Percentiles rank a stretch among this genome's conserved stretches.
phyloP scores from a whole-genome alignment of 2,329 filamentous ascomycete genomes.

The Aspergillus sergii region DNA sequence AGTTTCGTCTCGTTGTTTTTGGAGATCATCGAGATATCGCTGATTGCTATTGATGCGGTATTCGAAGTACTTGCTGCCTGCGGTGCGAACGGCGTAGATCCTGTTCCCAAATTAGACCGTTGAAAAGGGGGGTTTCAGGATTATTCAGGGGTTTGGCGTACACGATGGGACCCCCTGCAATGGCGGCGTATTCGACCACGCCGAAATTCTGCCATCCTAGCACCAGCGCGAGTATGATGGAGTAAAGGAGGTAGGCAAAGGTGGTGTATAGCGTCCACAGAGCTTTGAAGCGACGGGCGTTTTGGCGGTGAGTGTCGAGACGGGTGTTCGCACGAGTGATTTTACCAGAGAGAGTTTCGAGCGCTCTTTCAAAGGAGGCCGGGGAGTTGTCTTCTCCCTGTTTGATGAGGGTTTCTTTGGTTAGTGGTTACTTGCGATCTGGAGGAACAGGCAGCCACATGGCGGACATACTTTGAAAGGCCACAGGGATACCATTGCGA shows the following conservation, averaged over 20 bases:
- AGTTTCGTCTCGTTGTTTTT: constrained; percentile 78
- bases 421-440: not conserved
- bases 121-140: not conserved
- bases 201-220: constrained; percentile 82
- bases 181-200: constrained; percentile 72
- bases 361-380: constrained; percentile 88
- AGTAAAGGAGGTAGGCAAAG: constrained; percentile 86
- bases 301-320: constrained; percentile 72
- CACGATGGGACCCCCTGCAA: constrained; percentile 78
- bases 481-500: constrained; percentile 78
- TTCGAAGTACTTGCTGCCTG: constrained; percentile 72
- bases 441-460: not conserved
- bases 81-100: constrained; percentile 75
- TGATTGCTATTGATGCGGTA: constrained; percentile 75
- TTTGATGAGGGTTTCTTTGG: constrained; percentile 6
- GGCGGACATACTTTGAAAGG: constrained; percentile 70
- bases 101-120: constrained; percentile 46
- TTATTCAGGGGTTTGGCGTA: constrained; percentile 46
- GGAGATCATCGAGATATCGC: constrained; percentile 70
- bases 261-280: constrained; percentile 88
- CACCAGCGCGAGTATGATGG: constrained; percentile 79
- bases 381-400: constrained; percentile 80
- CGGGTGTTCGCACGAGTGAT: constrained; percentile 74
- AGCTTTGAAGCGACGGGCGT: constrained; percentile 76
- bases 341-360: constrained; percentile 78